A percentile compares a stretch with the other conserved stretches of the same genome.
These are phyloP conservation scores for Drosera capensis DNA, from an alignment of 148 eudicot genomes.

Conservation along the genomic window DNA sequence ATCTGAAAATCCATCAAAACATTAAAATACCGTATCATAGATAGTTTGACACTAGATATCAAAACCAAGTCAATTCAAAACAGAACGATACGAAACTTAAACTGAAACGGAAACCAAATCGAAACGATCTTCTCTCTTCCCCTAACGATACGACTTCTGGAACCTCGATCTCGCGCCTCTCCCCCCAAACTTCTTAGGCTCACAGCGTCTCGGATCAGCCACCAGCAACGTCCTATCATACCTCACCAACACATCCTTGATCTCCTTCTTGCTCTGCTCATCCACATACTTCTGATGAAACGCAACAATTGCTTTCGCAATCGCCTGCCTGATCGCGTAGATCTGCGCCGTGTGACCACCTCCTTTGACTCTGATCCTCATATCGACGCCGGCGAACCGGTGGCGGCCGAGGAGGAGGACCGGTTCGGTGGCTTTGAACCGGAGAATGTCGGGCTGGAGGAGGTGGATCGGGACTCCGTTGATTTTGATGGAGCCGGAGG, in stretches of 20 bases:
- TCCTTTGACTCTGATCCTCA: constrained; percentile 5
- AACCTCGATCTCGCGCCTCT: constrained; percentile 1
- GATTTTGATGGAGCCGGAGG: not conserved
- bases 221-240: constrained; percentile 2
- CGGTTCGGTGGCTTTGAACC: constrained; percentile 3
- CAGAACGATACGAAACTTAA: too few relatives aligned
- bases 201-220: constrained; percentile 3
- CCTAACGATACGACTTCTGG: constrained; percentile 6
- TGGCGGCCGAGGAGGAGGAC: constrained; percentile 7
- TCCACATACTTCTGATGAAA: constrained; percentile 5
- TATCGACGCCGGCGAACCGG: constrained; percentile 5
- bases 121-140: not conserved
- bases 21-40: too few relatives aligned
- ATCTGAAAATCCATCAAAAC: too few relatives aligned
- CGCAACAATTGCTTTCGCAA: constrained; percentile 5
- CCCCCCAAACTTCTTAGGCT: constrained; percentile 4
- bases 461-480: not conserved
- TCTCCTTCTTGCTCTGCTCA: constrained; percentile 7
- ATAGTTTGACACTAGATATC: too few relatives aligned
- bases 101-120: too few relatives aligned
- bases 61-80: too few relatives aligned
- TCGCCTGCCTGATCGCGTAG: constrained; percentile 4
- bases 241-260: constrained; percentile 1
- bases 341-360: constrained; percentile 6
- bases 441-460: not conserved